These are phyloP conservation scores for Irpex sp. DNA, from an alignment of 1,284 basidiomycete genomes.

Conservation along the genomic window DNA sequence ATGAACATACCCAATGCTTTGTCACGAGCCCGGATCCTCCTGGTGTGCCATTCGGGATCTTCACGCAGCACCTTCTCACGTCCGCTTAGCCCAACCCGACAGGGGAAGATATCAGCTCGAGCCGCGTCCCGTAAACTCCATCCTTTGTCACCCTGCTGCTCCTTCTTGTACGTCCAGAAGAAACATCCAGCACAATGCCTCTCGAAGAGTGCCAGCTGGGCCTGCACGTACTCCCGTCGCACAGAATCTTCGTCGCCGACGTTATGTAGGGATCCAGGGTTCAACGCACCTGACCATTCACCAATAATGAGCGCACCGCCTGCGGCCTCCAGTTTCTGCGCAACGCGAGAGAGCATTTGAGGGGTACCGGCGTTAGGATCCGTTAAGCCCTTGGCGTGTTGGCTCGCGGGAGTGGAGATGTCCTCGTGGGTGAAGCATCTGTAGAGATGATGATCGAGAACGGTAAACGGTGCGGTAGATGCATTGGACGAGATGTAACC, in stretches of 20 bases:
- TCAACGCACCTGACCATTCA: conserved; percentile 85
- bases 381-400: conserved; percentile 49
- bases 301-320: conserved; percentile 69
- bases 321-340: conserved; percentile 39
- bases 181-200: conserved; percentile 71
- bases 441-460: conserved; percentile 85
- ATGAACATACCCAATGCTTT: conserved; percentile 36
- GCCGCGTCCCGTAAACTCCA: conserved; percentile 78
- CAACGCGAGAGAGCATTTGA: conserved; percentile 39
- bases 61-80: conserved; percentile 19
- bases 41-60: conserved; percentile 23
- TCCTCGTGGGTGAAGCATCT: conserved; percentile 76
- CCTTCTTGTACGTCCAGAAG: conserved; percentile 89
- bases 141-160: conserved; percentile 63
- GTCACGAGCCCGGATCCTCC: conserved; percentile 33
- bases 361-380: conserved; percentile 39
- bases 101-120: conserved; percentile 47
- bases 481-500: conserved; percentile 41
- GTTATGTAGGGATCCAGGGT: conserved; percentile 56
- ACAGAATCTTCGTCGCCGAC: conserved; percentile 40
- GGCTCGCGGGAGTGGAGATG: conserved; percentile 48
- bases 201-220: conserved; percentile 72
- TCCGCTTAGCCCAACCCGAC: conserved; percentile 35
- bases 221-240: conserved; percentile 52
- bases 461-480: conserved; percentile 42